Evolutionary conservation across 192 early-diverging fungal genomes (phyloP).

Genomic region (Coemansia umbellata): DNA sequence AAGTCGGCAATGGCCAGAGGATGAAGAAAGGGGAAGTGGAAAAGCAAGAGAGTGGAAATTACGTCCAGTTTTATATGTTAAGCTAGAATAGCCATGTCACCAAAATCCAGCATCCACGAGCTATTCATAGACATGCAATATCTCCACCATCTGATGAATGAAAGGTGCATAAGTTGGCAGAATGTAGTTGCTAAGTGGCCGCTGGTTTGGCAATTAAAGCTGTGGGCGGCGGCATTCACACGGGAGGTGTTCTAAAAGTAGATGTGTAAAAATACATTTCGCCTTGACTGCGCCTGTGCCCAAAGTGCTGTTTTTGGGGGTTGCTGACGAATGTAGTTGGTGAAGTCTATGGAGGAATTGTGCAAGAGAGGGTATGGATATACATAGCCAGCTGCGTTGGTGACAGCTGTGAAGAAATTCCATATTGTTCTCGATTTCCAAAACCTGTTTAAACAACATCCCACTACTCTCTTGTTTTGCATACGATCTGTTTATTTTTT

Average conservation of each 20-base stretch:
- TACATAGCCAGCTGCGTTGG: too few relatives aligned
- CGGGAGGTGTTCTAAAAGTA: conserved; percentile 11
- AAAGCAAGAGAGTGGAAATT: neutral
- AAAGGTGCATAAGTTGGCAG: neutral
- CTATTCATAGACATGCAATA: neutral
- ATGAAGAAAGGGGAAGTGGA: neutral
- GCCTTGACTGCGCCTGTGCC: neutral
- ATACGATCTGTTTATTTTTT: too few relatives aligned
- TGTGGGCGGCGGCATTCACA: conserved; percentile 3
- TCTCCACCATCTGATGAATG: neutral
- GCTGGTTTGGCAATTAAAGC: neutral
- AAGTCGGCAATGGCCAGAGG: conserved; percentile 17
- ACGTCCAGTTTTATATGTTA: too few relatives aligned
- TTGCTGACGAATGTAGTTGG: too few relatives aligned
- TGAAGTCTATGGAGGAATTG: too few relatives aligned
- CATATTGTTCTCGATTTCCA: too few relatives aligned
- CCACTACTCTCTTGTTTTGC: too few relatives aligned
- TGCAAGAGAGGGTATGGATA: too few relatives aligned
- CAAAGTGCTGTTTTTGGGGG: conserved; percentile 4
- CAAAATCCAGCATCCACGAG: neutral
- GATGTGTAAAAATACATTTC: conserved; percentile 23
- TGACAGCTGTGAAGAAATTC: too few relatives aligned
- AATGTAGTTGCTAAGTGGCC: neutral
- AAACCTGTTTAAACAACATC: too few relatives aligned
- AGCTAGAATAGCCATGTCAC: too few relatives aligned